Evolutionary conservation across 441 rosid species (phyloP), one percentile per base, ranked within the genome.

Genomic region (Raphanus hybrid): DNA sequence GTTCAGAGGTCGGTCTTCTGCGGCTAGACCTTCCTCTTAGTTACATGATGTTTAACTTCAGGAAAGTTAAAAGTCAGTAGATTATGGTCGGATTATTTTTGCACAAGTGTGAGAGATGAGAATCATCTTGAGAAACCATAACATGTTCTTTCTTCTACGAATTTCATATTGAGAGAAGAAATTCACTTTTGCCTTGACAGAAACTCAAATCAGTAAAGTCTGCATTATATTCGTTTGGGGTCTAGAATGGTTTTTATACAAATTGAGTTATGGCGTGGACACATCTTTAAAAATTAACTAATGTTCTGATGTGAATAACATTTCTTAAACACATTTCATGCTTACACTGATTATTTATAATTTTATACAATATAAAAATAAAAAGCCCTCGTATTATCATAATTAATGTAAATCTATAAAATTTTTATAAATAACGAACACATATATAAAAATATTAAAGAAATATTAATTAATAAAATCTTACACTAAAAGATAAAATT

Each of bases 1-100:
- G 18, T 80, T 80, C 52, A 59, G 82, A 10, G 82, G 82, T 32
- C 71, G 72, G n/a, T 75, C 82, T 75, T 59, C 79, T 50, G 43
- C 83, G 0, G 48, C 74, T 26, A 80, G 83, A 61, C 50, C 79
- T 50, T 20, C 82, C 20, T 18, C 82, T 64, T 69, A 10, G 69
- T 57, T 39, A 48, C 71, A 10, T 29, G 15, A 6, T 71, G 11
- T 52, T 54, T 20, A 32, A 58, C 20, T 57, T 77, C 4, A 8
- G 32, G 48, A 27, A 16, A 8, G 16, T 60, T 29, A 16, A 5
- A 52, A 43, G 67, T 70, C 15, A 27, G 66, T 50, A 64, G 50
- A 20, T 10, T 59, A 32, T 65, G 32, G 20, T 69, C 8, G 58
- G 70, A 29, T 55, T 64, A 41, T 57, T 43, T 57, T 71, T 43